Base-by-base conservation (phyloP, 805 yeast genomes). In the Myxozyma udenii region DNA sequence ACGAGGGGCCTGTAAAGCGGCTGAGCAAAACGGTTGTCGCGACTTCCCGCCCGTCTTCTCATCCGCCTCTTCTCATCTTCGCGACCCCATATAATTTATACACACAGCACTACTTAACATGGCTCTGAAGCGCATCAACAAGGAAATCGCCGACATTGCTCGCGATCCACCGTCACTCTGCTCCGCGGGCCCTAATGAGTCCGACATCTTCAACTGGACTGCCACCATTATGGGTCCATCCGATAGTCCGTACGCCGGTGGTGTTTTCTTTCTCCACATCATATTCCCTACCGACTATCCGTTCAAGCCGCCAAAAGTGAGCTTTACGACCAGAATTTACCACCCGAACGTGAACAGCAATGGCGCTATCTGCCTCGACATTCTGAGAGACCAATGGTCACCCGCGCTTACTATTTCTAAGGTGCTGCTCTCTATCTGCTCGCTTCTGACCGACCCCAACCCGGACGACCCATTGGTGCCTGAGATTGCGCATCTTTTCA, bases 271-370 rank as follows among this genome's bases (percentile, higher is more conserved):
- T 78, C 79, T 93, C 58, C 83, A 95, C 48, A 89, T 93, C 70
- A 95, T 88, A 71, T 93, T 93, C 85, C 98, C 98, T 69, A 90
- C 98, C 52, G 98, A 93, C 73, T 93, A 93, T 72, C 98, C 98
- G 50, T 93, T 91, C 78, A 93, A 93, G 75, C 97, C 98, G 51
- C 98, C 98, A 61, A 91, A 89, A 69, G 64, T 60, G 35, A 39
- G 63, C n/a, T n/a, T n/a, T 78, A 88, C 95, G 62, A 91, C 98
- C 44, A 87, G 90, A 74, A 91, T 91, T 70, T 91, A 91, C 73
- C 98, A 91, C 65, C 98, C 98, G 65, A 91, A 91, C 74, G 90
- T 91, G 75, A 90, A 91, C 74, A 82, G 91, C 50, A 87, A 87
- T 67, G 98, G 98, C 70, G 85, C 88, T 71, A 91, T 91, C 66